phyloP scores from a whole-genome alignment of 1,139 yeast genomes.

The Nakaseomyces uthaithaninus region DNA sequence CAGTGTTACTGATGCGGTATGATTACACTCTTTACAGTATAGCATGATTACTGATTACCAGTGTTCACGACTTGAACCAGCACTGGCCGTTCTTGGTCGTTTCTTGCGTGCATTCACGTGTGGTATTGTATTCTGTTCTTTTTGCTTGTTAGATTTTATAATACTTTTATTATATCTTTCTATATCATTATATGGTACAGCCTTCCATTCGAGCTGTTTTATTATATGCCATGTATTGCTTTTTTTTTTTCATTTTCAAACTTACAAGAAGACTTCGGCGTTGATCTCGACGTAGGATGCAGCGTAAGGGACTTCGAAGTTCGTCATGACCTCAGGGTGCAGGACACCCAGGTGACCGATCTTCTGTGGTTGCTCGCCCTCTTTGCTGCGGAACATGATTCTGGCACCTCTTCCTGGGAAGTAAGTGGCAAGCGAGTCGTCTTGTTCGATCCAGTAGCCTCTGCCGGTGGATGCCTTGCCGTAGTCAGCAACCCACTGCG shows the following conservation, averaged over 20 bases:
- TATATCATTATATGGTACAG: no score
- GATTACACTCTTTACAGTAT: no score
- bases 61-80: no score
- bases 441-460: conserved; percentile 83
- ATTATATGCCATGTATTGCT: no score
- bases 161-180: no score
- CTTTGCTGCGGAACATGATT: conserved; percentile 59
- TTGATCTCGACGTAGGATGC: conserved; percentile 85
- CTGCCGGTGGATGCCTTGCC: conserved; percentile 44
- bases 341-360: conserved; percentile 89
- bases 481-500: conserved; percentile 63
- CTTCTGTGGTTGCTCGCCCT: conserved; percentile 46
- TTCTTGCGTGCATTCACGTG: no score
- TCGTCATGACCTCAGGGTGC: conserved; percentile 86
- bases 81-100: no score
- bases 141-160: no score
- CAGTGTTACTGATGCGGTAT: no score
- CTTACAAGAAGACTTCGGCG: conserved; percentile 70
- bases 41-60: no score
- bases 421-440: conserved; percentile 58
- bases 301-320: conserved; percentile 89
- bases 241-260: conserved; percentile 2
- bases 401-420: conserved; percentile 98
- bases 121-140: no score
- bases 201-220: no score